These are phyloP conservation scores for Sodiomyces alkalinus DNA, from an alignment of 2,329 filamentous ascomycete species.

Conservation along the genomic window DNA sequence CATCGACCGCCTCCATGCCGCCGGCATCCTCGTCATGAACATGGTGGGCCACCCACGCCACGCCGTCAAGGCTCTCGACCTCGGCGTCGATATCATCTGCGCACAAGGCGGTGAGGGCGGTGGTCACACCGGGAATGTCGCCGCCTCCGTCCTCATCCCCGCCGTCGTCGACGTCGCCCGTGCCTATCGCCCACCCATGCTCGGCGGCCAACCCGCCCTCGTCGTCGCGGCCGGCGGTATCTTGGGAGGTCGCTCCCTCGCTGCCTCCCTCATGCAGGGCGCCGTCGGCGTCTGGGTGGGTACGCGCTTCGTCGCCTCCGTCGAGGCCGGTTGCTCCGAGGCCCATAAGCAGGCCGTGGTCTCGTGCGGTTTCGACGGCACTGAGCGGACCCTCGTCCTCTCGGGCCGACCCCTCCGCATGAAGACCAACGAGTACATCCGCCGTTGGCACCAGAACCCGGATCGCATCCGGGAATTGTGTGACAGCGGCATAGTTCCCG, in stretches of 20 bases:
- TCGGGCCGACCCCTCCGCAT: conserved; percentile 70
- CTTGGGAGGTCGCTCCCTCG: conserved; percentile 65
- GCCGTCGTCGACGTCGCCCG: conserved; percentile 72
- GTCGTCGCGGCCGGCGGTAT: conserved; percentile 87
- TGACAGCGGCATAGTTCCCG: conserved; percentile 60
- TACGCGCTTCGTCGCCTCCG: conserved; percentile 74
- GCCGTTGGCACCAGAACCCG: conserved; percentile 63
- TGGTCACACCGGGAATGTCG: conserved; percentile 80
- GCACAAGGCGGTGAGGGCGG: conserved; percentile 89
- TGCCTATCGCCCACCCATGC: conserved; percentile 50
- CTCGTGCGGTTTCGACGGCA: conserved; percentile 63
- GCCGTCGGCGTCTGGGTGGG: conserved; percentile 88
- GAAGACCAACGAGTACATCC: conserved; percentile 70
- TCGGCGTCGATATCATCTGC: conserved; percentile 81
- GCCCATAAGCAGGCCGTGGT: conserved; percentile 78
- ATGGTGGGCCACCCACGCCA: conserved; percentile 94
- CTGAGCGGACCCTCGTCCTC: conserved; percentile 67
- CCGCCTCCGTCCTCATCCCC: conserved; percentile 75
- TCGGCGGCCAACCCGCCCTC: conserved; percentile 56
- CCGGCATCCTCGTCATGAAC: conserved; percentile 82
- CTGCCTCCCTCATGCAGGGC: conserved; percentile 73
- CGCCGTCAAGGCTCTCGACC: conserved; percentile 72
- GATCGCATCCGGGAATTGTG: conserved; percentile 63
- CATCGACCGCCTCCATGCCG: conserved; percentile 62
- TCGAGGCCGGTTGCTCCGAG: conserved; percentile 66